Evolutionary conservation across 768 basidiomycete genomes (phyloP), one percentile per base, ranked within the genome.

Genomic region (Kwoniella shandongensis): DNA sequence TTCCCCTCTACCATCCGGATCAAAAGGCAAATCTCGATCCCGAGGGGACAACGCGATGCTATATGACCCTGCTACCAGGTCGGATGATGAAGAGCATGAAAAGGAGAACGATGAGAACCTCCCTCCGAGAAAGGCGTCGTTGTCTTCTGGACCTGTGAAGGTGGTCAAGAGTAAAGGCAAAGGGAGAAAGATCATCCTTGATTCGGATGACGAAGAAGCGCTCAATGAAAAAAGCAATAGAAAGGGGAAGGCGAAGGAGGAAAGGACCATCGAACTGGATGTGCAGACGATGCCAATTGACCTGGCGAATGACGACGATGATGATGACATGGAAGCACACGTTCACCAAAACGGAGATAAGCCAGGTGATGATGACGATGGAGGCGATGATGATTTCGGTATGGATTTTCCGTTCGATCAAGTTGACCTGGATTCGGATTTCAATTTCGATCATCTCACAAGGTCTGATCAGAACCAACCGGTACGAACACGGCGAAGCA

Each of bases 381-480:
- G 20, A 17, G 47, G 44, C 3, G 41, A 42, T 35, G 45, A 47
- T 40, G 47, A 57, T 12, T 50, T 50, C 38, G 49, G 36, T 17
- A 13, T 32, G 7, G 49, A 44, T 51, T 58, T 58, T 36, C 56
- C 56, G 41, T 58, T 58, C 20, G 56, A 51, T 23, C 20, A 58
- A 17, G 29, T 58, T 30, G 56, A 58, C 22, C 36, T 58, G 6
- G n/a, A n/a, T n/a, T n/a, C n/a, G n/a, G n/a, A n/a, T n/a, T n/a
- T n/a, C n/a, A n/a, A n/a, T n/a, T n/a, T n/a, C n/a, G n/a, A n/a
- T n/a, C n/a, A n/a, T n/a, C n/a, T n/a, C n/a, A n/a, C n/a, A n/a
- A n/a, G 48, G 50, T n/a, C n/a, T 45, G 18, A 18, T 29, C 22
- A 29, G 35, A 26, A 25, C 29, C 55, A 54, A 41, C 10, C 38